Base-by-base conservation (phyloP, 805 yeast genomes). In the Pichia nanzhaoensis region DNA sequence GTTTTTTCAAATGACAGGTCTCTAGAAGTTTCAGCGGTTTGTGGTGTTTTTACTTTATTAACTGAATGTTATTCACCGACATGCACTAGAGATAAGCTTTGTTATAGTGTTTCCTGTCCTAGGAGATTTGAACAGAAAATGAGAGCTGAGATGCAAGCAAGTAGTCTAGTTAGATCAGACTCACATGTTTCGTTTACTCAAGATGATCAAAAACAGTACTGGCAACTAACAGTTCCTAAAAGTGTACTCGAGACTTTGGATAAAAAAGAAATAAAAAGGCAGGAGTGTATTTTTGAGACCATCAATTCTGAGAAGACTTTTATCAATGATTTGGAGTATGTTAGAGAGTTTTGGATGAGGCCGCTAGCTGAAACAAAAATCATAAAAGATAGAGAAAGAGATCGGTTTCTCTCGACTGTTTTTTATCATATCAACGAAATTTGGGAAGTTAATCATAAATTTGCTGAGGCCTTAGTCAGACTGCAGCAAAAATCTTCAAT, bases 31-130 rank as follows among this genome's bases (percentile, higher is more conserved):
- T 50, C 51, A 12, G 53, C 60, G 4, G 89, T 88, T 10, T 86
- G 86, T 62, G 99, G 99, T 54, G 95, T 93, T 3, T 93, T 91
- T 58, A 91, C 96, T 1, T 68, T 91, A 36, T 69, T 93, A 50
- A 86, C 97, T 0, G 96, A 90, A 58, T 93, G 99, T 66, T 93
- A 93, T 59, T 89, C 97, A 0, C 96, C 99, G 30, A 93, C 99
- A 0, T 93, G 99, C 66, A 82, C 96, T 5, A 71, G 95, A 42
- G 95, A 87, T 56, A 71, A 78, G 30, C 68, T 91, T 34, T 93
- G 99, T 65, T 93, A 93, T 65, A 85, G 95, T 36, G 90, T 93
- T 54, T 95, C 96, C 12, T 93, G 99, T 66, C 99, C 99, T 14
- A 76, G 96, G 54, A 75, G 98, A 51, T 69, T 93, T 41, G 98